Evolutionary conservation across 208 protist genomes (phyloP).

Genomic region (Trypanosoma lewisi): DNA sequence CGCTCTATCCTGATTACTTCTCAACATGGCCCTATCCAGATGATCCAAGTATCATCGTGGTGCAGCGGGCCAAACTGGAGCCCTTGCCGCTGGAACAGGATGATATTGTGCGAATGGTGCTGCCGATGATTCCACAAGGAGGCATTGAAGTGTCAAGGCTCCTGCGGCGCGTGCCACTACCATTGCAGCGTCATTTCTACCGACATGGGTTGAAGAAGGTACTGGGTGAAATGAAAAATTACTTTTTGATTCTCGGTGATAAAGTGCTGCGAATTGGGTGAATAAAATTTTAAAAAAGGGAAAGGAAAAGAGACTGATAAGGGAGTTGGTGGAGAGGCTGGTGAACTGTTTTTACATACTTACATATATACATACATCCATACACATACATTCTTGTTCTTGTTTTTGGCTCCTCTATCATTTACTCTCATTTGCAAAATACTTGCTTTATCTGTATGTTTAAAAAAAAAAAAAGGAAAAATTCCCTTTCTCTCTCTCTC

Average conservation of each 20-base stretch:
- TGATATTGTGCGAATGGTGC: constrained; percentile 56
- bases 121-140: constrained; percentile 69
- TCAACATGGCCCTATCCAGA: constrained; percentile 72
- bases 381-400: constrained; percentile 4
- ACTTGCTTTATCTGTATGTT: constrained; percentile 7
- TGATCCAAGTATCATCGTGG: constrained; percentile 52
- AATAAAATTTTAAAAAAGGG: constrained; percentile 12
- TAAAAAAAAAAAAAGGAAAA: constrained; percentile 3
- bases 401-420: neutral
- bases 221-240: constrained; percentile 52
- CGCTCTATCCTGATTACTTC: constrained; percentile 71
- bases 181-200: constrained; percentile 78
- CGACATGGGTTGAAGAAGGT: constrained; percentile 60
- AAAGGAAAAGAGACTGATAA: neutral
- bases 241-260: constrained; percentile 63
- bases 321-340: neutral
- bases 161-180: constrained; percentile 62
- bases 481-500: neutral
- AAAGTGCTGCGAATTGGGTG: constrained; percentile 64
- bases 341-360: too few relatives aligned
- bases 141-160: constrained; percentile 51
- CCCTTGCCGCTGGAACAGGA: constrained; percentile 41
- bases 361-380: neutral
- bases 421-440: too few relatives aligned
- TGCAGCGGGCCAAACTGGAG: constrained; percentile 77